These are phyloP conservation scores for Chenopodium berlandieri DNA, from an alignment of 148 eudicot species.

Conservation along the genomic window DNA sequence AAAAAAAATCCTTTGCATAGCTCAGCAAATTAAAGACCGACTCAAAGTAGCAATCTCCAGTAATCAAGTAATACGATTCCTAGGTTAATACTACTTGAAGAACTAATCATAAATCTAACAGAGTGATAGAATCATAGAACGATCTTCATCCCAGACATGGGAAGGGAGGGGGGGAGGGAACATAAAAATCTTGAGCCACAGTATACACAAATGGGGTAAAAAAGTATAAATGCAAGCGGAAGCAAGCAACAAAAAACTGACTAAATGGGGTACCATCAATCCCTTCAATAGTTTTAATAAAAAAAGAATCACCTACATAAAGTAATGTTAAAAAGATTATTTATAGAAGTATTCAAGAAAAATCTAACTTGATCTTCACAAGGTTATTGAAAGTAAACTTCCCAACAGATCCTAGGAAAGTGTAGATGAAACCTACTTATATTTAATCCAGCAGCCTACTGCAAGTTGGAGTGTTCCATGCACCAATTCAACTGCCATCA, in stretches of 20 bases:
- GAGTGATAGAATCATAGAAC: not conserved
- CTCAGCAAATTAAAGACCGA: not conserved
- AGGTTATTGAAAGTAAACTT: slow-evolving; percentile 1
- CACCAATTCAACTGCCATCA: slow-evolving; percentile 6
- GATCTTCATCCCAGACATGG: not conserved
- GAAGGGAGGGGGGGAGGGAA: not conserved
- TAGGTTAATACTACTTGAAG: not conserved
- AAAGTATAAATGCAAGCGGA: not conserved
- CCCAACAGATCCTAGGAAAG: not conserved
- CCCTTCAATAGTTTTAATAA: not conserved
- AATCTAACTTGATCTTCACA: not conserved
- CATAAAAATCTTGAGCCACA: not conserved
- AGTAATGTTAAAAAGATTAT: not conserved
- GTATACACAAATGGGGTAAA: not conserved
- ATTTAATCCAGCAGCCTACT: slow-evolving; percentile 13
- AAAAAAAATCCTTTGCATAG: not conserved
- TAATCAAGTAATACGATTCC: not conserved
- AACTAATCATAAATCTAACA: not conserved
- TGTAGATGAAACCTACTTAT: slow-evolving; percentile 12
- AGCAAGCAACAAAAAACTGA: not conserved
- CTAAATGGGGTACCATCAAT: not conserved
- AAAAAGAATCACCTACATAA: not conserved
- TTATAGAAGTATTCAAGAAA: not conserved
- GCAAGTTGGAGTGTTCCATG: slow-evolving; percentile 13
- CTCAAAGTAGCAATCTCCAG: not conserved